Percentiles rank a stretch among this genome's conserved stretches.
Conservation (phyloP, 192 early-diverging fungal genomes). For the Podila verticillata region DNA sequence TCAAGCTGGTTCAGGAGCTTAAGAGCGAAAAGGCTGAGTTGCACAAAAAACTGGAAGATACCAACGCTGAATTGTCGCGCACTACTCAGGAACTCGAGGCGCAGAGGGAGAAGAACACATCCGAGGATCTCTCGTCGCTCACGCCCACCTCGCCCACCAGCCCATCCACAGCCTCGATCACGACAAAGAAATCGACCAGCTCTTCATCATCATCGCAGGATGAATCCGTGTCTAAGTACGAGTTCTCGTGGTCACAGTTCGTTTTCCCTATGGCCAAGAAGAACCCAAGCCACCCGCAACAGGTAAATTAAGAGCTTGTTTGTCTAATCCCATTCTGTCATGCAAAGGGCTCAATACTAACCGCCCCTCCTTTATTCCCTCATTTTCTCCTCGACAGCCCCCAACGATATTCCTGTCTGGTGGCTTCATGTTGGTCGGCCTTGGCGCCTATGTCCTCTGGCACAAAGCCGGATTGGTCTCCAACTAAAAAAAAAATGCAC, state of each 20-base stretch:
- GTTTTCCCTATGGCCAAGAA: constrained; percentile 36
- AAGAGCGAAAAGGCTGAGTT: constrained; percentile 5
- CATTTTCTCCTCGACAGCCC: background rate
- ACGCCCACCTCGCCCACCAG: constrained; percentile 2
- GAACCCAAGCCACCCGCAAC: constrained; percentile 4
- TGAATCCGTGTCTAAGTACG: constrained; percentile 1
- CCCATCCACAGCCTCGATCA: background rate
- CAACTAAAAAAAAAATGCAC: background rate
- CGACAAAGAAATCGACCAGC: background rate
- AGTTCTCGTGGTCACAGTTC: constrained; percentile 43
- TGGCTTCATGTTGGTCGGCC: constrained; percentile 39
- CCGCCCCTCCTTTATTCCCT: background rate
- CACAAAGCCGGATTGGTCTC: constrained; percentile 13
- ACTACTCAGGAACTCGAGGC: constrained; percentile 5
- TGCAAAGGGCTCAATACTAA: no score
- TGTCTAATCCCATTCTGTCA: background rate
- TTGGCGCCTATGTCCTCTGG: constrained; percentile 36
- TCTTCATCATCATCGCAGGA: background rate
- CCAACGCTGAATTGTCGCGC: constrained; percentile 12
- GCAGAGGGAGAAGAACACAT: background rate
- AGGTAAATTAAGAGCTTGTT: constrained; percentile 17
- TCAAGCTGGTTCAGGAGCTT: constrained; percentile 8
- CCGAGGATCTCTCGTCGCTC: background rate
- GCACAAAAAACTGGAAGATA: constrained; percentile 3
- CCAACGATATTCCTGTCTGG: constrained; percentile 33